Conservation (phyloP, 1,139 yeast species). For the Pichia terricola region DNA sequence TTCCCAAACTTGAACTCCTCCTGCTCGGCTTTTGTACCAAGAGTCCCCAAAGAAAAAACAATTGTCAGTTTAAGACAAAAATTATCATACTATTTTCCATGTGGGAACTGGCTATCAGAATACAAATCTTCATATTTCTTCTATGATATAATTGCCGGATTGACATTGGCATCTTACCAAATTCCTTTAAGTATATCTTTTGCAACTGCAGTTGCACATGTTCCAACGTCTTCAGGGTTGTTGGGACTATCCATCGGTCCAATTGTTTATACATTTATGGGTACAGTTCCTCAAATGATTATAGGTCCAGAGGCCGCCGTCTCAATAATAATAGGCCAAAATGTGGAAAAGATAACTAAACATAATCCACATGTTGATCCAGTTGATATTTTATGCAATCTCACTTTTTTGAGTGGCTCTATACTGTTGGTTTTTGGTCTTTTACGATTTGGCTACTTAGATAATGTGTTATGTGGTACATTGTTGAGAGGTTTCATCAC, state of each 20-base stretch:
- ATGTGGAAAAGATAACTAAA: conserved; percentile 59
- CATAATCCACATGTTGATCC: conserved; percentile 44
- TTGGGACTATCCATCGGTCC: conserved; percentile 80
- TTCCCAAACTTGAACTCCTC: too few species aligned
- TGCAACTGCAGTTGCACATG: conserved; percentile 84
- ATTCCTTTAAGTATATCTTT: conserved; percentile 84
- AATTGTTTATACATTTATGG: conserved; percentile 67
- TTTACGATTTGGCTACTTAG: conserved; percentile 78
- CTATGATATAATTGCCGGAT: conserved; percentile 79
- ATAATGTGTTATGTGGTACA: conserved; percentile 76
- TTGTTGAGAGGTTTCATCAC: conserved; percentile 81
- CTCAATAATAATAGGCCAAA: conserved; percentile 84
- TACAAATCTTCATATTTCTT: conserved; percentile 45
- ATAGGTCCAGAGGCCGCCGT: conserved; percentile 97
- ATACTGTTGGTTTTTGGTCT: conserved; percentile 69
- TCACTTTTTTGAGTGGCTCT: conserved; percentile 73
- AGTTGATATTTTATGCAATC: conserved; percentile 58
- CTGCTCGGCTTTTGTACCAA: too few species aligned
- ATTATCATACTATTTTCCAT: conserved; percentile 60
- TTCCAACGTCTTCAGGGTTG: conserved; percentile 80
- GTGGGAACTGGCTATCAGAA: conserved; percentile 65
- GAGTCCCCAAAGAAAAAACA: too few species aligned
- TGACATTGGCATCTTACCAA: conserved; percentile 85
- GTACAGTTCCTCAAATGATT: conserved; percentile 93
- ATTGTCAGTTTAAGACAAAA: too few species aligned